Evolutionary conservation across 1,284 basidiomycete genomes (phyloP).

Genomic region (Megacollybia platyphylla): DNA sequence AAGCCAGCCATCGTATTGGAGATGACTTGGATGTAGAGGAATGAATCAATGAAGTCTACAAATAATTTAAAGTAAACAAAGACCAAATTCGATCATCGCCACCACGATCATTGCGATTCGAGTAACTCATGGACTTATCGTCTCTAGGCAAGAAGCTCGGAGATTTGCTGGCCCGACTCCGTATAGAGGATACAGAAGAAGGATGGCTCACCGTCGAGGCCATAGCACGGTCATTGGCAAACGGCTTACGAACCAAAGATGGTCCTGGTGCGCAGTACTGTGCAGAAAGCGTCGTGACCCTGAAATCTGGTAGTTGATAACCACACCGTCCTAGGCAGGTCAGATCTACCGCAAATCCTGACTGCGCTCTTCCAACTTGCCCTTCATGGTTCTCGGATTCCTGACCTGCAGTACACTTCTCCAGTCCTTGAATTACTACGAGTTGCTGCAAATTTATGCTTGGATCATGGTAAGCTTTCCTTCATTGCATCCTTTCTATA

Average conservation of each 20-base stretch:
- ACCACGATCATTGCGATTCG: neutral
- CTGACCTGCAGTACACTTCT: conserved; percentile 27
- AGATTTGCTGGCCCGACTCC: conserved; percentile 21
- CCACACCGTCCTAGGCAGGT: conserved; percentile 55
- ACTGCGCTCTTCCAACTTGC: conserved; percentile 44
- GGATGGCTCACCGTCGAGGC: conserved; percentile 41
- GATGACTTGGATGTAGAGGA: conserved; percentile 13
- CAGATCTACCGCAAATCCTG: conserved; percentile 50
- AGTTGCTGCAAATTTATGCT: conserved; percentile 67
- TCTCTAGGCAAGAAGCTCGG: conserved; percentile 17
- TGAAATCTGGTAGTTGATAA: conserved; percentile 38
- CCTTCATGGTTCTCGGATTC: conserved; percentile 32
- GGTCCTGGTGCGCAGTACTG: conserved; percentile 23
- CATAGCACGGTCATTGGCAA: conserved; percentile 45
- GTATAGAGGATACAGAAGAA: conserved; percentile 17
- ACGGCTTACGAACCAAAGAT: conserved; percentile 44
- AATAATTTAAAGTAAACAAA: too few relatives aligned
- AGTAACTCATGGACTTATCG: conserved; percentile 12
- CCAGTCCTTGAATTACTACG: conserved; percentile 57
- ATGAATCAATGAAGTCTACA: too few relatives aligned
- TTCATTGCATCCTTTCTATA: neutral
- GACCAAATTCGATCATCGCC: too few relatives aligned
- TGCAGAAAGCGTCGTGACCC: conserved; percentile 4
- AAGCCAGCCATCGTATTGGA: conserved; percentile 35
- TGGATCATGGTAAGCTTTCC: conserved; percentile 54